Base-by-base conservation (phyloP, 2,329 filamentous ascomycete genomes). In the Apiospora koreana region DNA sequence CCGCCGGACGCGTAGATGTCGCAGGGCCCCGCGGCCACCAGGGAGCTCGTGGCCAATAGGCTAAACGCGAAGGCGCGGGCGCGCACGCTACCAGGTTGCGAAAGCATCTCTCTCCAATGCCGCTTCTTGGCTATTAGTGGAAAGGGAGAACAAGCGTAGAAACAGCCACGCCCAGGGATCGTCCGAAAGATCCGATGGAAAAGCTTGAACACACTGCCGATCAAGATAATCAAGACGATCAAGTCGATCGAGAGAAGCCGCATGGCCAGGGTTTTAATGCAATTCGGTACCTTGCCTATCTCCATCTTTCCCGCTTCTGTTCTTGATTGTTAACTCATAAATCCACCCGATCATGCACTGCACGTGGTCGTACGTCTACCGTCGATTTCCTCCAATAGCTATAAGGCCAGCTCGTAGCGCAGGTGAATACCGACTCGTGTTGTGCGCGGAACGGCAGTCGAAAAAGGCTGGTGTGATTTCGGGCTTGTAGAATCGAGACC, bases 1-100 rank as follows among this genome's bases (percentile, higher is more conserved):
- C 84, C 84, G 0, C 87, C 89, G 0, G 84, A 82, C 1, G 84
- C 76, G 79, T 91, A 92, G 72, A 91, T 83, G 72, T 92, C 89
- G 74, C 89, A 92, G 10, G 89, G 89, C 16, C 83, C 88, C 48
- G 88, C 87, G 23, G 80, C 76, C 50, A 82, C 86, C 41, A 88
- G 75, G 9, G 82, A 79, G 14, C 35, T n/a, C 38, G 64, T 42
- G 64, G 64, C 38, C 6, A 66, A 14, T 10, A 66, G 64, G 64
- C 64, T 35, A 21, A 66, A 31, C n/a, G 42, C 42, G 38, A 66
- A 41, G 10, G 42, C 41, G 64, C 64, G 38, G 18, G 64, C 12
- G 64, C 64, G 23, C 28, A 41, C 25, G 64, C 23, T 12, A 23
- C 41, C 18, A 18, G 18, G 38, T 16, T 25, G 10, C 12, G 43